These are phyloP conservation scores for Aristolochia californica DNA, from an alignment of 164 flowering plant genomes.

Conservation along the genomic window DNA sequence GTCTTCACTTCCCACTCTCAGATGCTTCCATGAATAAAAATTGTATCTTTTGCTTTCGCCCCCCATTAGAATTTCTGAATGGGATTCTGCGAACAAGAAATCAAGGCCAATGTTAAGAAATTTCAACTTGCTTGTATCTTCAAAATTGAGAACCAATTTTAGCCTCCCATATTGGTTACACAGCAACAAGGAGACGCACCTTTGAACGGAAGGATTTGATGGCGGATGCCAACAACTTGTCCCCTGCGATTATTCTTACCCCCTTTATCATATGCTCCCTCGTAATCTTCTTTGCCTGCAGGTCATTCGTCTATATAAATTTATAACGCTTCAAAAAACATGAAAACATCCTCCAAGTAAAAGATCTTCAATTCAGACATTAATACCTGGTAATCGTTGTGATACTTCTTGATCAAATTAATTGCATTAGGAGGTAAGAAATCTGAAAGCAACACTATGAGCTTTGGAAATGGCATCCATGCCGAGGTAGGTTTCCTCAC, in stretches of 20 bases:
- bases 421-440: constrained; percentile 16
- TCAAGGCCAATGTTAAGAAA: no score
- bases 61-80: no score
- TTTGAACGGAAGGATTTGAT: constrained; percentile 32
- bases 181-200: constrained; percentile 5
- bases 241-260: constrained; percentile 61
- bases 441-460: constrained; percentile 18
- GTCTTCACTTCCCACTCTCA: no score
- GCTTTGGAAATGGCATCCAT: constrained; percentile 27
- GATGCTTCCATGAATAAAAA: no score
- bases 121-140: no score
- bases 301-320: neutral
- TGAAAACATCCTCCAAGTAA: neutral
- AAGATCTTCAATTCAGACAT: neutral
- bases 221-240: constrained; percentile 34
- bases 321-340: neutral
- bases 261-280: constrained; percentile 39
- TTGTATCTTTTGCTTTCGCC: no score
- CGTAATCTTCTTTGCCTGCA: constrained; percentile 44
- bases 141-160: no score
- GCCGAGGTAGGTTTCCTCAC: constrained; percentile 24
- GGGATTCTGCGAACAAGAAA: no score
- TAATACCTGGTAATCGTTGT: constrained; percentile 19
- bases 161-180: no score
- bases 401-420: constrained; percentile 12